Conservation (phyloP, 768 basidiomycete genomes). For the Clavulina sp. region DNA sequence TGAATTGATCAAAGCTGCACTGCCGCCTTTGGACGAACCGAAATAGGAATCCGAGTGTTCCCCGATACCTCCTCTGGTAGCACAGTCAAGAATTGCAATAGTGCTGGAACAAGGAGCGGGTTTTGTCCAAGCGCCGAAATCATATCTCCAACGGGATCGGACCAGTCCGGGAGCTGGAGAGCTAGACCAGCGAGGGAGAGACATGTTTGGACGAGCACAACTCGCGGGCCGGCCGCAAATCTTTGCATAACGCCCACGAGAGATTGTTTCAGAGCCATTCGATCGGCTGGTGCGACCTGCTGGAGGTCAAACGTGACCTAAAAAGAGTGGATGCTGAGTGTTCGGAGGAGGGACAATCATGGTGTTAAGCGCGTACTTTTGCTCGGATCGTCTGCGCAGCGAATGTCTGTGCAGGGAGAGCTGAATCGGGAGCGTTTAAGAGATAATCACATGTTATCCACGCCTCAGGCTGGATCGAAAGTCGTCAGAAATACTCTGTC, state of each 20-base stretch:
- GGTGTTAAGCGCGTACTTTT: slow-evolving; percentile 40
- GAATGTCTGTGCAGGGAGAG: slow-evolving; percentile 70
- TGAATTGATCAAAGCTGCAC: not conserved
- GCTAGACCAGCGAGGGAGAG: slow-evolving; percentile 82
- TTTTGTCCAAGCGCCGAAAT: slow-evolving; percentile 74
- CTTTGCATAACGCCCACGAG: slow-evolving; percentile 56
- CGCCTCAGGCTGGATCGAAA: slow-evolving; percentile 62
- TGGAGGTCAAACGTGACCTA: slow-evolving; percentile 92
- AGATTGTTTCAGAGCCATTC: slow-evolving; percentile 72
- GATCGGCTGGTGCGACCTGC: slow-evolving; percentile 60
- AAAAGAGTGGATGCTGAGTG: not conserved
- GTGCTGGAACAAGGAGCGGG: slow-evolving; percentile 61
- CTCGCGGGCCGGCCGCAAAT: slow-evolving; percentile 56
- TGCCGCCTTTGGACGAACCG: slow-evolving; percentile 51
- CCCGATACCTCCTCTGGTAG: slow-evolving; percentile 76
- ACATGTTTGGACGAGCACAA: slow-evolving; percentile 76
- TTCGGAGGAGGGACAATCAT: slow-evolving; percentile 15
- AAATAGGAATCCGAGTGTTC: slow-evolving; percentile 76
- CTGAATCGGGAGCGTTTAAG: slow-evolving; percentile 61
- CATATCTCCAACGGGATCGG: slow-evolving; percentile 59
- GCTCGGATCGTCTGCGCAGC: slow-evolving; percentile 92
- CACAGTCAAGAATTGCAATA: slow-evolving; percentile 79
- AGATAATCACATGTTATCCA: slow-evolving; percentile 92
- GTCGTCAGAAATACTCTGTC: not conserved
- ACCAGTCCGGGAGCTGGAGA: slow-evolving; percentile 76